Base-by-base conservation (phyloP, 164 flowering plant genomes). In the Vitis amurensis region DNA sequence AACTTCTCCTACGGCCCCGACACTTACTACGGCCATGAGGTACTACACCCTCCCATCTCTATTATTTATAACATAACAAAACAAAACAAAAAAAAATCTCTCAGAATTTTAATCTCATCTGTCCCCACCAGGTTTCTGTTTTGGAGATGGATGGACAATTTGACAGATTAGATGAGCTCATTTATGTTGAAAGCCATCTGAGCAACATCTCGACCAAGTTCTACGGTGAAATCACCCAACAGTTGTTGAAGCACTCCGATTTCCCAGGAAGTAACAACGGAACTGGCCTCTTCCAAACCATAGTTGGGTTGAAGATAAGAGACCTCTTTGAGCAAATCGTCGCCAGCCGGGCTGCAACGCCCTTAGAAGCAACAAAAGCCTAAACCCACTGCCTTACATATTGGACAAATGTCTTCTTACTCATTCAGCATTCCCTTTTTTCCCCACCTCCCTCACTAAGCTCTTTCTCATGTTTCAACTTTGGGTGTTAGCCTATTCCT, bases 181-280 rank as follows among this genome's bases (percentile, higher is more conserved):
- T 95, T 13, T 95, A 95, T 50, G 92, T 93, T 1, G 99, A 95
- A 68, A 90, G 98, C 76, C 97, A 95, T 74, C 74, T 95, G 63
- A 90, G 94, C 88, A 93, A 90, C 87, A 73, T 90, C 65, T 93
- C 98, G 0, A 87, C 93, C 67, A 91, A 95, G 77, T 91, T 91
- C 83, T 95, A 92, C 55, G 99, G 99, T 7, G 99, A 95, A 76
- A 87, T 93, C 50, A 95, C 99, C 0, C 99, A 95, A 68, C 98
- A 93, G 71, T 86, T 93, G 98, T 74, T 95, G 84, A 90, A 89
- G 83, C 97, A 91, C 17, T 56, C 93, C 0, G 97, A 92, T 71
- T 95, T 95, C 80, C 99, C 99, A 0, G 99, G 99, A 0, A 93
- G 99, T 71, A 93, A 84, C 89, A 93, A 95, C 49, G 97, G 99